Base-by-base conservation (phyloP, 2,329 filamentous ascomycete genomes). In the Beauveria varroae region DNA sequence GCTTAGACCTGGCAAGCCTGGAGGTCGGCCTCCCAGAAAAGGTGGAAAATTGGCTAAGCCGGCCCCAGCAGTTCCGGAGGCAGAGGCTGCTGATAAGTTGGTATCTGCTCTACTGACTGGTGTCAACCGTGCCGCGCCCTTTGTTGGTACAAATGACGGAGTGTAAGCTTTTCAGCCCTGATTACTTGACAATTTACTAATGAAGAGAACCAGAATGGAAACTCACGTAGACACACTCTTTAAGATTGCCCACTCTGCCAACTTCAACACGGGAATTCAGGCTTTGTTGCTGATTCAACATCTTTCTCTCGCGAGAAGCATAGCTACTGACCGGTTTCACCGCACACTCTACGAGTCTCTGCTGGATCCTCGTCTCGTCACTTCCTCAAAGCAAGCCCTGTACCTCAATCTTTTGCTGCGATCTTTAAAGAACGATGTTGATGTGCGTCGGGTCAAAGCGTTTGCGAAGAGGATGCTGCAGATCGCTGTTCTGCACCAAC, bases 221-320 rank as follows among this genome's bases (percentile, higher is more conserved):
- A 86, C 88, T 62, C 93, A 99, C 70, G 84, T 99, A 62, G 89
- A 98, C 71, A 97, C 93, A 3, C 82, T 99, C 28, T 99, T 97
- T 82, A 88, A 86, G 68, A 95, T 99, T 69, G 96, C 95, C 0
- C 95, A 99, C 75, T 98, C 93, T 1, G 91, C 93, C 61, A 99
- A 99, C 74, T 98, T 99, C 82, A 99, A 98, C 76, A 99, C 95
- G 1, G 95, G 92, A 71, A 91, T 99, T 43, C 95, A 99, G 75
- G 93, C 95, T 40, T 83, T 99, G 65, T 89, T 96, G 77, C 80
- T 99, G 53, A 96, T 99, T 66, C 95, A 98, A 72, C 95, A 98
- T 73, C 83, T 99, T 30, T 90, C 92, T 0, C 81, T 86, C 1
- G 85, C 87, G 3, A 91, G 95, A 71, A 88, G 93, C 68, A 81